Base-by-base conservation (phyloP, 352 stramenopile genomes). In the Globisporangium cylindrosporum region DNA sequence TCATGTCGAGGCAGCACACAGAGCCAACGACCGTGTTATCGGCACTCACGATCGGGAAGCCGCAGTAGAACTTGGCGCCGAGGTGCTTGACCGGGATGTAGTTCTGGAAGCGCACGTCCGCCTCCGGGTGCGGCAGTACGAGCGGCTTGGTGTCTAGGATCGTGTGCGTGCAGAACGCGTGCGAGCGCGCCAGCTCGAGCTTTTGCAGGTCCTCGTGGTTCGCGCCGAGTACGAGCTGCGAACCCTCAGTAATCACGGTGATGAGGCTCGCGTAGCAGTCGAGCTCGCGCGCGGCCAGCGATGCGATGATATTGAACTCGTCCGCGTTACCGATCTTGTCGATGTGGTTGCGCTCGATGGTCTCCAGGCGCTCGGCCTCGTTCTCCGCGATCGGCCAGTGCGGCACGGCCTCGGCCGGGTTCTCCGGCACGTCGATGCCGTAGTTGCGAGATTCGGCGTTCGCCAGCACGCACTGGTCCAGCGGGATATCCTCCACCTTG, bases 231-330 rank as follows among this genome's bases (percentile, higher is more conserved):
- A 89, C 38, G 46, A 77, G 73, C 51, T 84, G 74, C 62, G 85
- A 75, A 20, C 84, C 62, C 54, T 86, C 57, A 25, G 68, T 80
- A 9, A 91, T 74, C 22, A 92, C 78, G 34, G 80, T 92, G 58
- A 92, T 71, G 24, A 86, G 49, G 9, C 76, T 81, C 4, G 73
- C 77, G 2, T 79, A 77, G 66, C 81, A 90, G 36, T 79, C 73
- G 61, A 92, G 77, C 70, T 90, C 81, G 9, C 72, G 71, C 25
- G 80, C 81, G 9, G 82, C 67, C 15, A 92, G 73, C 22, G 79
- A 66, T 59, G 81, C 90, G 59, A 92, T 81, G 38, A 88, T 68
- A 29, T 83, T 78, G 14, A 92, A 76, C 64, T 90, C 80, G 4
- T 86, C 73, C 38, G 80, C 82, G 49, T 84, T 78, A 27, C 51